phyloP scores from a whole-genome alignment of 1,139 yeast species.

The Magnusiomyces starmeri region DNA sequence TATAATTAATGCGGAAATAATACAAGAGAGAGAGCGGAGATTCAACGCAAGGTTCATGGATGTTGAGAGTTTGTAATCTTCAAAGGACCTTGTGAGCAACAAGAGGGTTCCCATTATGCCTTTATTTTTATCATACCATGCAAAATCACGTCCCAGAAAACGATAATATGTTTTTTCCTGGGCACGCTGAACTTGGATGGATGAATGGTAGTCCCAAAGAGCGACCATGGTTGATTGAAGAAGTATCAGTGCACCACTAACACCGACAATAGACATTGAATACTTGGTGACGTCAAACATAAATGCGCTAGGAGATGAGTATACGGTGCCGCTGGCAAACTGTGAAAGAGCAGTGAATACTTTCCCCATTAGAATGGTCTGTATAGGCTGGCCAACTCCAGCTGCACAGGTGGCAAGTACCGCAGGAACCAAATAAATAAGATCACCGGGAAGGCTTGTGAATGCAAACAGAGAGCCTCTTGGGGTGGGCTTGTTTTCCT shows the following conservation, averaged over 20 bases:
- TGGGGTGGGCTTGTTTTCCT: neutral
- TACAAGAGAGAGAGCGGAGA: slow-evolving; percentile 45
- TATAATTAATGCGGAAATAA: slow-evolving; percentile 51
- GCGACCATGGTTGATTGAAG: slow-evolving; percentile 51
- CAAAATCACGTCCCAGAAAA: slow-evolving; percentile 25
- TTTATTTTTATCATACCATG: slow-evolving; percentile 45
- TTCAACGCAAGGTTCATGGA: slow-evolving; percentile 60
- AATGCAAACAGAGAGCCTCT: slow-evolving; percentile 13
- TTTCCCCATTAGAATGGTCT: slow-evolving; percentile 59
- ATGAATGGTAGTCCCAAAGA: slow-evolving; percentile 68
- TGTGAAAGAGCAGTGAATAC: slow-evolving; percentile 48
- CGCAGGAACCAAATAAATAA: slow-evolving; percentile 24
- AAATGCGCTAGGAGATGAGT: slow-evolving; percentile 32
- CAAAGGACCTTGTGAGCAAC: slow-evolving; percentile 57
- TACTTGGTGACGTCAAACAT: slow-evolving; percentile 35
- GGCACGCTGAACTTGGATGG: slow-evolving; percentile 55
- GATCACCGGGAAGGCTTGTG: slow-evolving; percentile 22
- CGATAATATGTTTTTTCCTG: slow-evolving; percentile 39
- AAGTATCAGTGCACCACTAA: slow-evolving; percentile 50
- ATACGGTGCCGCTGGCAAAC: slow-evolving; percentile 29
- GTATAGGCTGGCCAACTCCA: slow-evolving; percentile 53
- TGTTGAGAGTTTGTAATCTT: slow-evolving; percentile 64
- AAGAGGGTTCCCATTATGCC: slow-evolving; percentile 53
- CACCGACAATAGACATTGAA: slow-evolving; percentile 41
- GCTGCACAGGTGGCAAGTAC: slow-evolving; percentile 34